phyloP scores from a whole-genome alignment of 2,329 filamentous ascomycete species.

The Tolypocladium inflatum region DNA sequence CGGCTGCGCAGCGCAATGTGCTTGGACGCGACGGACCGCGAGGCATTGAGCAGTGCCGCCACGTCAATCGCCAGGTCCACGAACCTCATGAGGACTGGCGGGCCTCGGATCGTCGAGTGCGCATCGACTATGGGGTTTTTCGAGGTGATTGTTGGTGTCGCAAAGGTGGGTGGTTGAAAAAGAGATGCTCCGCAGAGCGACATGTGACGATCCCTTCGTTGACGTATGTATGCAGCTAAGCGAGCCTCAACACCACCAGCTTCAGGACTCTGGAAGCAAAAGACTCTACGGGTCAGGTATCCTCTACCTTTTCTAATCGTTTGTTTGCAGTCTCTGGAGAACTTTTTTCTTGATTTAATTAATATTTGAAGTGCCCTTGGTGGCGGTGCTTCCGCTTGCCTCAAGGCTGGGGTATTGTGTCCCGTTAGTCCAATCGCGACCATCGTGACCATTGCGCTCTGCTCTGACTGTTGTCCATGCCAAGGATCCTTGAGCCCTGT shows the following conservation, averaged over 20 bases:
- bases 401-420: not conserved
- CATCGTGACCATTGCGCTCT: not conserved
- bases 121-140: slow-evolving; percentile 11
- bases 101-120: slow-evolving; percentile 12
- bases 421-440: not conserved
- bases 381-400: not conserved
- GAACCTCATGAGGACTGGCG: slow-evolving; percentile 40
- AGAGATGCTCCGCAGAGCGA: not conserved
- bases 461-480: not conserved
- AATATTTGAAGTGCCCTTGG: not conserved
- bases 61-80: slow-evolving; percentile 60
- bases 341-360: not conserved
- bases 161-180: not conserved
- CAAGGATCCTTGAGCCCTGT: not conserved
- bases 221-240: slow-evolving; percentile 18
- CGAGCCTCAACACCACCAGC: slow-evolving; percentile 5
- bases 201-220: not conserved
- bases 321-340: not conserved
- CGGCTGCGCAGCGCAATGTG: slow-evolving; percentile 48
- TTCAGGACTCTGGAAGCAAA: not conserved
- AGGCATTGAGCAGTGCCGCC: slow-evolving; percentile 59
- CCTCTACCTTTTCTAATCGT: not conserved
- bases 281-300: not conserved
- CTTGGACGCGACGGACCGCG: slow-evolving; percentile 55
- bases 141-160: not conserved